These are phyloP conservation scores for Quercus berberidifolia DNA, from an alignment of 306 rosid genomes.

Conservation along the genomic window DNA sequence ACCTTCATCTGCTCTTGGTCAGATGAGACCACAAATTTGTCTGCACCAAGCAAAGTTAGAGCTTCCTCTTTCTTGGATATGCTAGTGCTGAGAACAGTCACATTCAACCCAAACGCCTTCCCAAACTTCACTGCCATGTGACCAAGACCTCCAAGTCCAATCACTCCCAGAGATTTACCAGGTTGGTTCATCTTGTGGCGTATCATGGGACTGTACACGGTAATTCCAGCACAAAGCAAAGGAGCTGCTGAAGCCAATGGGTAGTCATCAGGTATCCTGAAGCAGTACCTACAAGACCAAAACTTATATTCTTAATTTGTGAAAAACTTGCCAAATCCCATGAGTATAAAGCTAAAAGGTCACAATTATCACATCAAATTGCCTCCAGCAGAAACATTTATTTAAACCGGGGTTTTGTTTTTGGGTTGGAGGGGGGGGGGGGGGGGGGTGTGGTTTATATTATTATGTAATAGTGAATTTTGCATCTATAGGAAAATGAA, in stretches of 20 bases:
- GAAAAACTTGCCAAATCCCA: too few species aligned
- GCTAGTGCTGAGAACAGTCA: conserved; percentile 76
- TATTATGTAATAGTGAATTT: neutral
- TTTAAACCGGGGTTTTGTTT: too few species aligned
- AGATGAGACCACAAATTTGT: conserved; percentile 68
- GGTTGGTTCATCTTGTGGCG: conserved; percentile 73
- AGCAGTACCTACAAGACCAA: conserved; percentile 63
- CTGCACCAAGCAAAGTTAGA: conserved; percentile 59
- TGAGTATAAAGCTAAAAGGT: too few species aligned
- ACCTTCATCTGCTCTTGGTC: conserved; percentile 68
- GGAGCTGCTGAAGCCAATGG: conserved; percentile 89
- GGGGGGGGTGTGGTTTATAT: too few species aligned
- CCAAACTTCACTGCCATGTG: conserved; percentile 16
- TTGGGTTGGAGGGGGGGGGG: too few species aligned
- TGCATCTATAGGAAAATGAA: too few species aligned
- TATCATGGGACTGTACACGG: conserved; percentile 80
- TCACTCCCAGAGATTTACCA: too few species aligned
- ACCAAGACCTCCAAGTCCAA: too few species aligned
- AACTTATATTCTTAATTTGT: too few species aligned
- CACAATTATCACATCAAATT: too few species aligned
- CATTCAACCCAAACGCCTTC: conserved; percentile 72
- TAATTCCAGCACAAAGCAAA: conserved; percentile 87
- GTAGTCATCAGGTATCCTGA: conserved; percentile 57
- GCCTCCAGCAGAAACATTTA: too few species aligned
- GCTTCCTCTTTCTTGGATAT: conserved; percentile 82